Evolutionary conservation across 2,329 filamentous ascomycete genomes (phyloP).

Genomic region (Incumbomyces lentus): DNA sequence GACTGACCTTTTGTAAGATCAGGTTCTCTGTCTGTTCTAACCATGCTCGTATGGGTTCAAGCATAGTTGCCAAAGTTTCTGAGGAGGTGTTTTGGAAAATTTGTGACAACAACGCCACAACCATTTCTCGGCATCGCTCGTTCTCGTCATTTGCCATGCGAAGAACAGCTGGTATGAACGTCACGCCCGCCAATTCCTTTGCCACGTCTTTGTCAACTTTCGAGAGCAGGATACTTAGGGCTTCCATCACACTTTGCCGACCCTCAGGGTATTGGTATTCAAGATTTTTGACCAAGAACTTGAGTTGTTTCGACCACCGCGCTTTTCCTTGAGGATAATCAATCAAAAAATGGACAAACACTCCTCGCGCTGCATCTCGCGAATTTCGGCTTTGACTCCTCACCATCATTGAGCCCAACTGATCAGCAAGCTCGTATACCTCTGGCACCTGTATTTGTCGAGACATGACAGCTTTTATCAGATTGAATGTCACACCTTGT

Average conservation of each 20-base stretch:
- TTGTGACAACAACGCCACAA: constrained; percentile 66
- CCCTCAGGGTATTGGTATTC: constrained; percentile 84
- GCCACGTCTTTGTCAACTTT: constrained; percentile 75
- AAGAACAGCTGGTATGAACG: constrained; percentile 79
- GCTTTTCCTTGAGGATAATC: constrained; percentile 90
- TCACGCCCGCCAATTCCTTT: constrained; percentile 68
- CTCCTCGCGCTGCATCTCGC: constrained; percentile 74
- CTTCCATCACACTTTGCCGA: constrained; percentile 84
- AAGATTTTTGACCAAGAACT: constrained; percentile 80
- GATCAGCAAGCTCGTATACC: constrained; percentile 85
- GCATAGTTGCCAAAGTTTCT: constrained; percentile 60
- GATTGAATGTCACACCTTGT: constrained; percentile 89
- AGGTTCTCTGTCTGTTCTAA: constrained; percentile 62
- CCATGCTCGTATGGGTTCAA: constrained; percentile 64
- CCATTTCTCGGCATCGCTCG: constrained; percentile 71
- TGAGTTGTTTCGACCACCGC: constrained; percentile 78
- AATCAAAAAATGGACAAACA: constrained; percentile 87
- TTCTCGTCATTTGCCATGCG: constrained; percentile 83
- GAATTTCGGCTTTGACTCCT: constrained; percentile 87
- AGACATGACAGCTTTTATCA: constrained; percentile 76
- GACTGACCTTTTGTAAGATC: constrained; percentile 59
- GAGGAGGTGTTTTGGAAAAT: constrained; percentile 69
- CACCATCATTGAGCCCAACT: constrained; percentile 85
- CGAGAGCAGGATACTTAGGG: constrained; percentile 71
- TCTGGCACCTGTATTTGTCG: constrained; percentile 75